Evolutionary conservation across 2,329 filamentous ascomycete genomes (phyloP).

Genomic region (Fusarium sp.): DNA sequence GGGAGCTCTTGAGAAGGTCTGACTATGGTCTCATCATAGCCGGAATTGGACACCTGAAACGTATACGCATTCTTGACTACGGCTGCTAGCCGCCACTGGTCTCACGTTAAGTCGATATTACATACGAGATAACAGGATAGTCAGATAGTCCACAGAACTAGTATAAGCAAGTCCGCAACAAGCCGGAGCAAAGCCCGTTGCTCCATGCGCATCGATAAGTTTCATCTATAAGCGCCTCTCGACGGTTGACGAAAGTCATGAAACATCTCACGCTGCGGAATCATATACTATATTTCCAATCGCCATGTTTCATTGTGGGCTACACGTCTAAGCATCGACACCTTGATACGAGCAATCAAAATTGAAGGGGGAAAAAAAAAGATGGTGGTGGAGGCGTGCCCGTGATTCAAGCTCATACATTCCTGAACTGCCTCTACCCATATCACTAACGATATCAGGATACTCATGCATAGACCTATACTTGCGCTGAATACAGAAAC

Average conservation of each 20-base stretch:
- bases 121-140: background rate
- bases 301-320: background rate
- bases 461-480: background rate
- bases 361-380: background rate
- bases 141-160: background rate
- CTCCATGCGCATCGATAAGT: background rate
- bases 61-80: conserved; percentile 16
- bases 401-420: conserved; percentile 5
- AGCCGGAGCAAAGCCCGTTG: background rate
- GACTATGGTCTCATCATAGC: conserved; percentile 11
- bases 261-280: conserved; percentile 1
- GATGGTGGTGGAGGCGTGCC: background rate
- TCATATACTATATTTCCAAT: background rate
- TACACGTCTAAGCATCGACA: background rate
- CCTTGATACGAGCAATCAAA: background rate
- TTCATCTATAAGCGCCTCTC: background rate
- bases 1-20: background rate
- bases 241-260: background rate
- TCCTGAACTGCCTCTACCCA: conserved; percentile 22
- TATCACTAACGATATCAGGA: conserved; percentile 16
- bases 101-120: conserved; percentile 14
- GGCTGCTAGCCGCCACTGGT: conserved; percentile 14
- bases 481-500: background rate
- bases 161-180: background rate
- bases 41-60: conserved; percentile 28